Evolutionary conservation across 768 basidiomycete genomes (phyloP).

Genomic region (Mycena haematopus): DNA sequence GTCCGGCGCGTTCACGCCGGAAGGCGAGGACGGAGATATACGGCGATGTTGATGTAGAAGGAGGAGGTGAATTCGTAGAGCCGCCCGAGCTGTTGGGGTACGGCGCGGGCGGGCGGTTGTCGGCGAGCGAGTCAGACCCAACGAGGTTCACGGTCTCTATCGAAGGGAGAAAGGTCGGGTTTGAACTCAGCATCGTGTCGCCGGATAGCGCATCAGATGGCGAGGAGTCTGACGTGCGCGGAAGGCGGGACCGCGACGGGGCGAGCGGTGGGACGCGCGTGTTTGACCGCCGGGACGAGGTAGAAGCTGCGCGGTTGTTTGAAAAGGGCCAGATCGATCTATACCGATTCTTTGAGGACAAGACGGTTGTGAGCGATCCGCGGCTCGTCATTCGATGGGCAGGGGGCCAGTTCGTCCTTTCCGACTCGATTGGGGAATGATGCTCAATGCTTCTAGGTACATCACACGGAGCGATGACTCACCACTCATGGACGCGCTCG

Average conservation of each 20-base stretch:
- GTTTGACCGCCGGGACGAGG: slow-evolving; percentile 49
- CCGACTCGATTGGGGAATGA: neutral
- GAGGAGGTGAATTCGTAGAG: slow-evolving; percentile 54
- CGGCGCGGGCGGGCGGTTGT: slow-evolving; percentile 62
- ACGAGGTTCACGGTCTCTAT: slow-evolving; percentile 69
- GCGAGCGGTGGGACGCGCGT: slow-evolving; percentile 29
- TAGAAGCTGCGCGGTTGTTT: slow-evolving; percentile 64
- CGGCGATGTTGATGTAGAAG: slow-evolving; percentile 91
- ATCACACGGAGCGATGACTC: slow-evolving; percentile 79
- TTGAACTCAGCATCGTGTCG: slow-evolving; percentile 75
- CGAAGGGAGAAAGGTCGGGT: slow-evolving; percentile 63
- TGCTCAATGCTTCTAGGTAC: slow-evolving; percentile 53
- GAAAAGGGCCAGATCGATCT: slow-evolving; percentile 69
- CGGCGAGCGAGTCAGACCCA: slow-evolving; percentile 63
- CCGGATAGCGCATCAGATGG: slow-evolving; percentile 24
- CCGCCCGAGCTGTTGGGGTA: slow-evolving; percentile 39
- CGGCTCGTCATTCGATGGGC: slow-evolving; percentile 79
- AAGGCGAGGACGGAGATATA: slow-evolving; percentile 23
- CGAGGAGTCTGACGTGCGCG: slow-evolving; percentile 30
- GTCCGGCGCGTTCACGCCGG: slow-evolving; percentile 37
- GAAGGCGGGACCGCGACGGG: slow-evolving; percentile 36
- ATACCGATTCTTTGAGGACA: slow-evolving; percentile 68
- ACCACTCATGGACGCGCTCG: slow-evolving; percentile 76
- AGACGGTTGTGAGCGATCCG: slow-evolving; percentile 62
- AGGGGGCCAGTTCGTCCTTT: slow-evolving; percentile 60